These are phyloP conservation scores for Aspergillus ruber DNA, from an alignment of 2,329 filamentous ascomycete genomes.

Conservation along the genomic window DNA sequence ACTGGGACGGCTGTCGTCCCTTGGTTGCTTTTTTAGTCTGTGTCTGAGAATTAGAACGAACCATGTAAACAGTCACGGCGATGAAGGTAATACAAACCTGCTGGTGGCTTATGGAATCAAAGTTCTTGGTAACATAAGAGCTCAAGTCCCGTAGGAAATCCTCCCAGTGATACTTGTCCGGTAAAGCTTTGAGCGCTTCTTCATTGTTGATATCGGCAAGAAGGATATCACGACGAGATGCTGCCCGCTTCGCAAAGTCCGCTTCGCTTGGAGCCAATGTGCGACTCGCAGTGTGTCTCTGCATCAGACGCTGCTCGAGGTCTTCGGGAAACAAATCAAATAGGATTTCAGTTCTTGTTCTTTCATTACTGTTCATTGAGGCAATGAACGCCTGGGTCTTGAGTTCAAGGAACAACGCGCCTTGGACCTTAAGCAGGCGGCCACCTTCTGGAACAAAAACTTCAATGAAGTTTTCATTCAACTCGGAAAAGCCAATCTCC, in stretches of 20 bases:
- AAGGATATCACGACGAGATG: conserved; percentile 51
- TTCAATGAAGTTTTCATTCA: conserved; percentile 58
- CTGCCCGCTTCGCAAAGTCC: conserved; percentile 52
- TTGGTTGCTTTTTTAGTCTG: conserved; percentile 36
- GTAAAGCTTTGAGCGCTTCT: conserved; percentile 45
- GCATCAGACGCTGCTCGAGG: conserved; percentile 48
- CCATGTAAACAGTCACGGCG: no score
- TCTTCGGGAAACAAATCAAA: conserved; percentile 55
- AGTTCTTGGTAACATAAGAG: conserved; percentile 53
- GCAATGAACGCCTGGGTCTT: conserved; percentile 64
- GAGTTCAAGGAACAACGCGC: conserved; percentile 55
- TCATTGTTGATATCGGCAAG: conserved; percentile 48
- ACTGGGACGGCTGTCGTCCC: conserved; percentile 29
- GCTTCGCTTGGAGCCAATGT: conserved; percentile 53
- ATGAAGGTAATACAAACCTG: conserved; percentile 29
- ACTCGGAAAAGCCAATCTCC: conserved; percentile 57
- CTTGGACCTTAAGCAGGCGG: conserved; percentile 54
- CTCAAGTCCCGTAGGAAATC: conserved; percentile 56
- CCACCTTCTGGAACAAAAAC: conserved; percentile 57
- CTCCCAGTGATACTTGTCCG: conserved; percentile 58
- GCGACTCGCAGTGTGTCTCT: conserved; percentile 49
- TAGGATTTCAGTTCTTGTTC: conserved; percentile 50
- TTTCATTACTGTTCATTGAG: conserved; percentile 51
- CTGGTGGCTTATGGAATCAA: conserved; percentile 47
- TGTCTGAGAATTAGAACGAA: conserved; percentile 14